Evolutionary conservation across 2,329 filamentous ascomycete species (phyloP), one percentile per base, ranked within the genome.

Genomic region (Paraphaeosphaeria minitans): DNA sequence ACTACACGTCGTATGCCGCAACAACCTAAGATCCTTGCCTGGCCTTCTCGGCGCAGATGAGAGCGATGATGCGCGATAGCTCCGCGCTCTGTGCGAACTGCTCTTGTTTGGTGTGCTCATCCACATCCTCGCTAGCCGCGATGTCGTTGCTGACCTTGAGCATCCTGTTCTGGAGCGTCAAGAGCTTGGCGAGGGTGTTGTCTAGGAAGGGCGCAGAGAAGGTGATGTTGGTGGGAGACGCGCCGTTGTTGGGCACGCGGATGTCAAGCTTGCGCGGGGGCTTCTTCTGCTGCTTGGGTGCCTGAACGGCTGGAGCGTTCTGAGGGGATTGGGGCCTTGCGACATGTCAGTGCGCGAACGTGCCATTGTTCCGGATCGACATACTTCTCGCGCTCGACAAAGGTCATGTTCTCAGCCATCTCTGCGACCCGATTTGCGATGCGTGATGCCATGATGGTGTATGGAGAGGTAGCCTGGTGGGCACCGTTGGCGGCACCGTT

Each of bases 151-250:
- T 80, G 5, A 79, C 78, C 57, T 77, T 79, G 57, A 83, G 71
- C 81, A 83, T 83, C 33, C 80, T 74, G 66, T 81, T 81, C 60
- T 83, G 81, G 46, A 83, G 73, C 12, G 75, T 69, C 51, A 83
- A 69, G 71, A 83, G 79, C 75, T 83, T 83, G 54, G 78, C 74
- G 1, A 83, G 75, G 5, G 81, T 82, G 67, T 83, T 83, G 74
- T 83, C 81, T 53, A 83, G 79, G 75, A 83, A 83, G 0, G 81
- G 80, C 0, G 81, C 81, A n/a, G 79, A 81, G 72, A 83, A 83
- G 37, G 78, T 79, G 59, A 83, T 74, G 56, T 75, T 76, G 24
- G 75, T 74, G 9, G 73, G 71, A 9, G 74, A 75, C 16, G 63
- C 55, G 42, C 70, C 68, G 16, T 71, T 66, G 54, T 72, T 73